Percentiles rank a stretch among this genome's conserved stretches.
Evolutionary conservation across 2,329 filamentous ascomycete species (phyloP).

Genomic region (Cladosporium sp.): DNA sequence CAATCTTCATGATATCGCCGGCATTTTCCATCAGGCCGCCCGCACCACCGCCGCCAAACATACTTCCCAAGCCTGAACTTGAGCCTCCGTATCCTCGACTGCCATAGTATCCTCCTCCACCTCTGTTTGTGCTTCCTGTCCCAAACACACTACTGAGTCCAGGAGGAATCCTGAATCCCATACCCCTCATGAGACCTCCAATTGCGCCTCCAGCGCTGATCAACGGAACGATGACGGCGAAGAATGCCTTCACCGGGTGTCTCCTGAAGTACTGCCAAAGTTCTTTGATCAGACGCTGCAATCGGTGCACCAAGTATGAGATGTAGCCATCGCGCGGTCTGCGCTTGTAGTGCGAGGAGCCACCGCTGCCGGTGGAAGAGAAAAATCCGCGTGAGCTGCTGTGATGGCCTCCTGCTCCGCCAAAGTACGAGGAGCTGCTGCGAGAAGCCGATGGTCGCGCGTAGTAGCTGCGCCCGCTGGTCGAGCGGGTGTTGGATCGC

Average conservation of each 20-base stretch:
- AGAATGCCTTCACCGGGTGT: conserved; percentile 85
- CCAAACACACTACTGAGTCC: conserved; percentile 29
- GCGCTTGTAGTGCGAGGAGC: conserved; percentile 72
- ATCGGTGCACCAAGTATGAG: conserved; percentile 68
- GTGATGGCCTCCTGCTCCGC: conserved; percentile 12
- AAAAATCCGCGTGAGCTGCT: conserved; percentile 32
- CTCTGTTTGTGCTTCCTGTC: conserved; percentile 29
- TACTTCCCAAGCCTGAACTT: conserved; percentile 32
- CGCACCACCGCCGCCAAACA: conserved; percentile 24
- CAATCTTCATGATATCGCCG: conserved; percentile 51
- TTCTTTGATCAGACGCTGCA: conserved; percentile 77
- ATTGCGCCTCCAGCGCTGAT: conserved; percentile 76
- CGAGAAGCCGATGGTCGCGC: conserved; percentile 26
- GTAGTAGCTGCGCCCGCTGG: conserved; percentile 27
- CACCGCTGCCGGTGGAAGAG: conserved; percentile 38
- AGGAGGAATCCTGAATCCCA: conserved; percentile 77
- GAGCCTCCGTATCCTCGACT: conserved; percentile 44
- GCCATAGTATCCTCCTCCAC: conserved; percentile 46
- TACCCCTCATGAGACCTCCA: conserved; percentile 71
- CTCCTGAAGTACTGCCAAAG: conserved; percentile 77
- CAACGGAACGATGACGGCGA: conserved; percentile 83
- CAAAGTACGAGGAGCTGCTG: conserved; percentile 26
- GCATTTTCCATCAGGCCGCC: conserved; percentile 48
- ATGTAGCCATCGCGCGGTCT: conserved; percentile 76
- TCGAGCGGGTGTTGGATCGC: conserved; percentile 22